Evolutionary conservation across 2,329 filamentous ascomycete genomes (phyloP).

Genomic region (Fusarium domesticum): DNA sequence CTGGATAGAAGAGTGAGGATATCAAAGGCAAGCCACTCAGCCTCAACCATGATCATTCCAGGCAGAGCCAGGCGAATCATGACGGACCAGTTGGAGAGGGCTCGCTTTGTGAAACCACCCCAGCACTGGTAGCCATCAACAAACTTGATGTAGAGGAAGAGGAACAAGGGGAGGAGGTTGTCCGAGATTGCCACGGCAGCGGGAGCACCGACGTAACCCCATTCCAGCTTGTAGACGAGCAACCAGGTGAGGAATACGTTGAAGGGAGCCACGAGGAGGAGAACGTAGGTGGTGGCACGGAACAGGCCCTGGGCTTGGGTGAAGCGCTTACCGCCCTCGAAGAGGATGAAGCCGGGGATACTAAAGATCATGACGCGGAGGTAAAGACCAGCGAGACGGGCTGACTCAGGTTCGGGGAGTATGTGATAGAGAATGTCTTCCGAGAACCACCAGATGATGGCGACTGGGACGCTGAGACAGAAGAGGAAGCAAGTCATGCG

Average conservation of each 20-base stretch:
- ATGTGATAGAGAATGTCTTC: slow-evolving; percentile 57
- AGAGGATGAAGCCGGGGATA: slow-evolving; percentile 72
- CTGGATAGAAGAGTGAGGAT: slow-evolving; percentile 80
- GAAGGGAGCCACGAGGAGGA: slow-evolving; percentile 71
- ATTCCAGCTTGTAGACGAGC: slow-evolving; percentile 67
- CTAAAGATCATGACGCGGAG: slow-evolving; percentile 69
- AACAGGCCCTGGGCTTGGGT: slow-evolving; percentile 82
- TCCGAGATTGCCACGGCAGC: slow-evolving; percentile 77
- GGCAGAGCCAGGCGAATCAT: slow-evolving; percentile 88
- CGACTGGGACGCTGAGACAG: slow-evolving; percentile 68
- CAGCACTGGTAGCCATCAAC: slow-evolving; percentile 75
- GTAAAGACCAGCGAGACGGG: slow-evolving; percentile 68
- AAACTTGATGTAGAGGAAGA: slow-evolving; percentile 75
- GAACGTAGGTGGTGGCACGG: slow-evolving; percentile 71
- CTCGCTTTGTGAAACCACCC: slow-evolving; percentile 72
- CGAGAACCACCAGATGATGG: slow-evolving; percentile 66
- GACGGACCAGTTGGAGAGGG: slow-evolving; percentile 69
- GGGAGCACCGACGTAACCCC: slow-evolving; percentile 77
- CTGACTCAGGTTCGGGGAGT: slow-evolving; percentile 54
- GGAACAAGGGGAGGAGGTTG: slow-evolving; percentile 70
- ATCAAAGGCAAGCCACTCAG: slow-evolving; percentile 92
- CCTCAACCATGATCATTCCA: slow-evolving; percentile 89
- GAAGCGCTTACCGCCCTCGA: slow-evolving; percentile 76
- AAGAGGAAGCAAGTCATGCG: slow-evolving; percentile 78
- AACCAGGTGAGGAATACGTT: slow-evolving; percentile 77